phyloP scores from a whole-genome alignment of 78 protist species.

The Emiliania huxleyi region DNA sequence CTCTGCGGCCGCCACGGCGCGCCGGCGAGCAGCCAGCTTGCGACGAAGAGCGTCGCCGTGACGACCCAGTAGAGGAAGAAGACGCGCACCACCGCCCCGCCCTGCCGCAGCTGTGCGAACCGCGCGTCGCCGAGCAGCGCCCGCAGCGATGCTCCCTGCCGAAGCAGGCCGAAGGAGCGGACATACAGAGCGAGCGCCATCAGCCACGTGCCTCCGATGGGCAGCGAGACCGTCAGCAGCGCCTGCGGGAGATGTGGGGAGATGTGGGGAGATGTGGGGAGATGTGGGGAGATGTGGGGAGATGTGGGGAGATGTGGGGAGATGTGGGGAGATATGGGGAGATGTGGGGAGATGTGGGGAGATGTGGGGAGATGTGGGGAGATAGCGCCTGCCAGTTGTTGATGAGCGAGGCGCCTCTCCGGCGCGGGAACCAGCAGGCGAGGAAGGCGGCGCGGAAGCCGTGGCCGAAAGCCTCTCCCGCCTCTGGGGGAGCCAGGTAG shows the following conservation, averaged over 20 bases:
- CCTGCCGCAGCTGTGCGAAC: background rate
- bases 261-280: too few species aligned
- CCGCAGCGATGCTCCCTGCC: background rate
- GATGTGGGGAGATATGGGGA: too few species aligned
- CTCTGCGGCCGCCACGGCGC: background rate
- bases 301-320: too few species aligned
- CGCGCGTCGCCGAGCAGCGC: background rate
- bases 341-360: too few species aligned
- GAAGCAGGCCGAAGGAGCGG: background rate
- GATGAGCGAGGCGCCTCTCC: background rate
- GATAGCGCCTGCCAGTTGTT: background rate
- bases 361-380: too few species aligned
- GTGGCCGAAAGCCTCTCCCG: background rate
- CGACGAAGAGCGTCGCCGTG: background rate
- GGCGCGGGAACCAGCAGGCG: background rate
- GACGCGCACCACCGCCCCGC: background rate
- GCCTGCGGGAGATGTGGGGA: too few species aligned
- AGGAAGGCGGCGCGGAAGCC: background rate
- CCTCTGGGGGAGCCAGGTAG: background rate
- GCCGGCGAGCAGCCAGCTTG: background rate
- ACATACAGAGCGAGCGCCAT: background rate
- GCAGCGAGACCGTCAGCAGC: background rate
- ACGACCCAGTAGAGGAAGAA: background rate
- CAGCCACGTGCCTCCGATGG: background rate
- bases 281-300: too few species aligned